phyloP scores from a whole-genome alignment of 306 rosid genomes.

The Potentilla sterilis region DNA sequence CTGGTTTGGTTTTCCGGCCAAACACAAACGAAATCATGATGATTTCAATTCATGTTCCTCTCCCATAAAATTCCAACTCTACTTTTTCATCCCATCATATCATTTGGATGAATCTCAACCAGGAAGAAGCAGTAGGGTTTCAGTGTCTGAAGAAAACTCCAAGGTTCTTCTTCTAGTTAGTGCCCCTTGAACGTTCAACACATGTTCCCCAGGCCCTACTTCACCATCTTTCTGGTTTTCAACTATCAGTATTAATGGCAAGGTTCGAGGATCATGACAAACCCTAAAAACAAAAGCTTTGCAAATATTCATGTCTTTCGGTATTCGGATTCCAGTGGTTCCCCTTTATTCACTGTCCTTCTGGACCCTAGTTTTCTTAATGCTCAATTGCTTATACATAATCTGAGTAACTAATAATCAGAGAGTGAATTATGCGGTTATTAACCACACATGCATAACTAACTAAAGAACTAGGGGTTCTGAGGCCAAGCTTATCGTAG shows the following conservation, averaged over 20 bases:
- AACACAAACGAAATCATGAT: background rate
- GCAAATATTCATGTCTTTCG: background rate
- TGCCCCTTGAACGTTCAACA: slow-evolving; percentile 14
- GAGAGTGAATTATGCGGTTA: background rate
- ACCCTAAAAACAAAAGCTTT: background rate
- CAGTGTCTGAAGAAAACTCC: background rate
- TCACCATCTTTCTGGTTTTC: background rate
- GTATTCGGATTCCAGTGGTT: slow-evolving; percentile 4
- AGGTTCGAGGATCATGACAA: slow-evolving; percentile 3
- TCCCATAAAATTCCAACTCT: background rate
- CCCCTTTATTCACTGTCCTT: background rate
- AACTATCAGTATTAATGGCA: background rate
- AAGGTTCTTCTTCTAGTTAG: background rate
- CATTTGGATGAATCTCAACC: background rate
- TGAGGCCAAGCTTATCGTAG: background rate
- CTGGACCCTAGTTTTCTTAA: background rate
- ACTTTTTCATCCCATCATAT: background rate
- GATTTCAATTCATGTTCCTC: background rate
- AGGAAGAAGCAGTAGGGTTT: slow-evolving; percentile 7
- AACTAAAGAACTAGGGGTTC: background rate
- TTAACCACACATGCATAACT: background rate
- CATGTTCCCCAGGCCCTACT: background rate
- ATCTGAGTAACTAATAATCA: background rate
- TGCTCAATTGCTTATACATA: background rate
- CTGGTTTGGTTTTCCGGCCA: background rate